These are phyloP conservation scores for Polyplosphaeria fusca DNA, from an alignment of 495 filamentous ascomycete genomes.

Conservation along the genomic window DNA sequence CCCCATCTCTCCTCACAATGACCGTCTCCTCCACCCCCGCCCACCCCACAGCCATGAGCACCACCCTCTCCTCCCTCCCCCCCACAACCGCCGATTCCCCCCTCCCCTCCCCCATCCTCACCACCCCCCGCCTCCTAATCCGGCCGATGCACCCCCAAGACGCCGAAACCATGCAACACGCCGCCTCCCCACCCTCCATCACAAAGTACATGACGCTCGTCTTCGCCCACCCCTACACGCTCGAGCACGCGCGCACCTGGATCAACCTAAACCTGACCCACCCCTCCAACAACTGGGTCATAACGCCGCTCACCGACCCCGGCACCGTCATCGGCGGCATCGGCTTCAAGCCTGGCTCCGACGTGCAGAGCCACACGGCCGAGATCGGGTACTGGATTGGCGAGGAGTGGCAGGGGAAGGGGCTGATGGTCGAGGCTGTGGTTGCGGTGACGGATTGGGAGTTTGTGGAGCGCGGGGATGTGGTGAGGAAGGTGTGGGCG, in stretches of 20 bases:
- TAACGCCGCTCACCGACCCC: conserved; percentile 16
- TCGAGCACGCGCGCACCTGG: conserved; percentile 32
- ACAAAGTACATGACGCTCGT: conserved; percentile 35
- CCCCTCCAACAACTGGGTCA: conserved; percentile 23
- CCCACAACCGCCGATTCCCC: neutral
- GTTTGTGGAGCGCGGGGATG: conserved; percentile 28
- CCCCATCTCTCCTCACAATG: neutral
- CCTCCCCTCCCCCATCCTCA: conserved; percentile 20
- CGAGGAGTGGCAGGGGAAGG: conserved; percentile 35
- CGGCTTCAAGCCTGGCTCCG: conserved; percentile 34
- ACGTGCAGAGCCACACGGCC: conserved; percentile 34
- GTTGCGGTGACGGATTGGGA: conserved; percentile 34
- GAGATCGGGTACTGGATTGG: conserved; percentile 42
- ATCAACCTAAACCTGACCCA: conserved; percentile 23
- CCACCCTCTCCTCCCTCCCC: neutral
- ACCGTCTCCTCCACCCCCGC: neutral
- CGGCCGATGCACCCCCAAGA: conserved; percentile 34
- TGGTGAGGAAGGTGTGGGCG: conserved; percentile 26
- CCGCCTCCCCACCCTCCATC: conserved; percentile 32
- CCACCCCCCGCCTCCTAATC: conserved; percentile 27
- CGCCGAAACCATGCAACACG: conserved; percentile 18
- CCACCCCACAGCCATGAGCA: conserved; percentile 4
- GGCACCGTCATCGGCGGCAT: conserved; percentile 34
- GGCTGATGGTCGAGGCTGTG: conserved; percentile 30
- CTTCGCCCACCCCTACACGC: conserved; percentile 39